These are phyloP conservation scores for Teratosphaeria gauchensis DNA, from an alignment of 2,329 filamentous ascomycete genomes.

Conservation along the genomic window DNA sequence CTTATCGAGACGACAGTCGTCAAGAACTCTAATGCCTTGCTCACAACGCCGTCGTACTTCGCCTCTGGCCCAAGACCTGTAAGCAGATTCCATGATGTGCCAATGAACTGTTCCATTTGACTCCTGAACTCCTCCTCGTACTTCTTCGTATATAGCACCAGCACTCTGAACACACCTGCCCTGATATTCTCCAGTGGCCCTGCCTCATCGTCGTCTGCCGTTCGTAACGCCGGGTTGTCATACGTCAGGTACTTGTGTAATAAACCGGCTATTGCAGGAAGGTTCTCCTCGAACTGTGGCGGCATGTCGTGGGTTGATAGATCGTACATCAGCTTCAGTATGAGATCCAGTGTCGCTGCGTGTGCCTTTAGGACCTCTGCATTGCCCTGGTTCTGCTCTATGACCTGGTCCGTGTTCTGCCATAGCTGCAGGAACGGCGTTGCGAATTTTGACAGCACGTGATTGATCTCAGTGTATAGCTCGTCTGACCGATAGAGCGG, in stretches of 20 bases:
- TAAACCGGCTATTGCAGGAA: constrained; percentile 64
- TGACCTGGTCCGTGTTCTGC: constrained; percentile 58
- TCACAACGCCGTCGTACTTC: constrained; percentile 90
- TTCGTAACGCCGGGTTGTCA: constrained; percentile 70
- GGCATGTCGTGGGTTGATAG: constrained; percentile 95
- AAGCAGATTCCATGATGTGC: constrained; percentile 81
- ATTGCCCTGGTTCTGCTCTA: constrained; percentile 67
- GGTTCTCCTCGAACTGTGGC: constrained; percentile 84
- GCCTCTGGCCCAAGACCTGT: constrained; percentile 78
- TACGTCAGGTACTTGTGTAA: constrained; percentile 91
- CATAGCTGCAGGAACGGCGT: constrained; percentile 73
- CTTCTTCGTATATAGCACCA: constrained; percentile 87
- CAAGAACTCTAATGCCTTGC: constrained; percentile 87
- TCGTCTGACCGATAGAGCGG: constrained; percentile 89
- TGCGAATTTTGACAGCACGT: constrained; percentile 80
- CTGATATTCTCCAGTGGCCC: constrained; percentile 79
- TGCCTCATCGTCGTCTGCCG: constrained; percentile 81
- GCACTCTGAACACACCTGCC: constrained; percentile 82
- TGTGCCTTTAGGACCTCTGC: constrained; percentile 64
- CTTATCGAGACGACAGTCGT: constrained; percentile 74
- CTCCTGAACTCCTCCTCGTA: constrained; percentile 87
- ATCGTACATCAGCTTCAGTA: constrained; percentile 89
- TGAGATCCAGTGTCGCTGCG: constrained; percentile 76
- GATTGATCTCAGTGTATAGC: constrained; percentile 90
- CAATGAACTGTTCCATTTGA: constrained; percentile 74